Conservation (phyloP, 2,329 filamentous ascomycete species). For the Aschersonia sp. region DNA sequence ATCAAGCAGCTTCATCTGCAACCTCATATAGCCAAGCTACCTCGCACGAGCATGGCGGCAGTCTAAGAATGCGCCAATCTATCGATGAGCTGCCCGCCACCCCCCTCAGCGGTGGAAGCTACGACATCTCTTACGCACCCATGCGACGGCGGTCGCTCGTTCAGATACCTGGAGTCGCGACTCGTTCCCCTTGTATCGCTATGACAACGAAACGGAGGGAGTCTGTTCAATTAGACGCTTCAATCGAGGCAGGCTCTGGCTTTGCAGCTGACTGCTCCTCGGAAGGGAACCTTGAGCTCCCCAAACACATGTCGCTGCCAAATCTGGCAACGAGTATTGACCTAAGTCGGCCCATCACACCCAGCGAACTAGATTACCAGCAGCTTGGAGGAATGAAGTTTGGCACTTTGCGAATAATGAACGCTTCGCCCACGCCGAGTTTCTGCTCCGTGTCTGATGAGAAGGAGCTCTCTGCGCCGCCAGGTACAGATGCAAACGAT, state of each 20-base stretch:
- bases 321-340: constrained; percentile 5
- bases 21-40: constrained; percentile 6
- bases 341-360: constrained; percentile 16
- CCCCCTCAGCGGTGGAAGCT: background rate
- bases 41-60: background rate
- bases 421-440: constrained; percentile 39
- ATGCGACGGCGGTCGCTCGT: constrained; percentile 32
- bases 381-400: constrained; percentile 49
- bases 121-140: constrained; percentile 24
- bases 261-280: background rate
- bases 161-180: constrained; percentile 35
- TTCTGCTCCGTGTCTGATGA: constrained; percentile 4
- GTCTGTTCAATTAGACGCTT: background rate
- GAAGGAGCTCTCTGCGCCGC: background rate
- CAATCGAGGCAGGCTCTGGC: background rate
- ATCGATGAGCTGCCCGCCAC: background rate
- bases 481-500: too few species aligned
- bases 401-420: constrained; percentile 47
- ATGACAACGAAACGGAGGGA: constrained; percentile 7
- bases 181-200: constrained; percentile 16
- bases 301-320: constrained; percentile 21
- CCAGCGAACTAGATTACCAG: constrained; percentile 41
- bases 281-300: background rate
- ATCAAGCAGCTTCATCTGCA: constrained; percentile 6
- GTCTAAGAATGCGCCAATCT: background rate